phyloP scores from a whole-genome alignment of 139 green algal genomes.

The Pleodorina starrii region DNA sequence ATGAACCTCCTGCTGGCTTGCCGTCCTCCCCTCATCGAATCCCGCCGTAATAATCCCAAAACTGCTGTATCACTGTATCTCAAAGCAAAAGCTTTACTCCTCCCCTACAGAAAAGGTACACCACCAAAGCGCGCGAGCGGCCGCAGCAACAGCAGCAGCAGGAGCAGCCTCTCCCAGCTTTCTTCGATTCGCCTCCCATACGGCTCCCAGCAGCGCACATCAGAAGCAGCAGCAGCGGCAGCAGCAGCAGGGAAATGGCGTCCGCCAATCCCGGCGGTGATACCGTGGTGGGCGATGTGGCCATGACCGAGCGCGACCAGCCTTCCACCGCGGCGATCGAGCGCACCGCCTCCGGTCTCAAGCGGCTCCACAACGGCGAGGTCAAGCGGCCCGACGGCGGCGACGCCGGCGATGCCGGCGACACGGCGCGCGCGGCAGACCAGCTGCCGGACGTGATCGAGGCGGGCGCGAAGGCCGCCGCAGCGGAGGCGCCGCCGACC shows the following conservation, averaged over 20 bases:
- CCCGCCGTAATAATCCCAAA: no score
- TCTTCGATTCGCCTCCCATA: no score
- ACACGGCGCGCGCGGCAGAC: neutral
- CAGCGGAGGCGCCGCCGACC: neutral
- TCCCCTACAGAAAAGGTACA: neutral
- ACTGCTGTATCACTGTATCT: no score
- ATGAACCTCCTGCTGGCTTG: neutral
- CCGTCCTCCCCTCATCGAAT: no score
- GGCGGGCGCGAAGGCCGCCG: neutral
- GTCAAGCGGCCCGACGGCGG: neutral
- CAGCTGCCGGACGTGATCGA: neutral
- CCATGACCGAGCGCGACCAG: conserved; percentile 32
- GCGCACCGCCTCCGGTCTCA: conserved; percentile 21
- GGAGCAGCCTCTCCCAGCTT: neutral
- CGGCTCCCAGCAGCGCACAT: no score
- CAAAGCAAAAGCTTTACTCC: no score
- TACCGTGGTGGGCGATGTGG: neutral
- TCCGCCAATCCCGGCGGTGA: neutral
- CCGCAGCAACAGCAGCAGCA: neutral
- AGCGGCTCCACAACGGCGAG: conserved; percentile 36
- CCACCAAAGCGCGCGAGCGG: neutral
- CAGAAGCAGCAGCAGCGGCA: neutral
- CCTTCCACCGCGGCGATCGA: neutral
- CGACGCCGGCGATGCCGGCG: neutral
- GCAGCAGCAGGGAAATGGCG: neutral